A percentile compares a stretch with the other conserved stretches of the same genome.
Conservation (phyloP, 139 green algal species). For the Chlorella sp. region DNA sequence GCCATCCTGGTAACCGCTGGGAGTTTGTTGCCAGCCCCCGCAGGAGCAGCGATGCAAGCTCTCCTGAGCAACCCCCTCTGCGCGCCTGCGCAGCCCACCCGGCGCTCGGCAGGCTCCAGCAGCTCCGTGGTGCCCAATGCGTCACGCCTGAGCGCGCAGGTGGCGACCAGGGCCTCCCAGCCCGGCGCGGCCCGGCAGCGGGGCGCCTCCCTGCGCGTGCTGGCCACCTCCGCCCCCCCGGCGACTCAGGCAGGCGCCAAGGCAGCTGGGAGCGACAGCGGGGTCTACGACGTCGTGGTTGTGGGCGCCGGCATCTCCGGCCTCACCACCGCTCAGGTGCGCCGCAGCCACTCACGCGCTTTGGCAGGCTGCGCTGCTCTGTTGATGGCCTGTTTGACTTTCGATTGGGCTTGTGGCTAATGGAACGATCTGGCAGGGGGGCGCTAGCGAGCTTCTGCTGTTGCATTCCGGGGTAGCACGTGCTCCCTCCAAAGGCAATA, state of each 20-base stretch:
- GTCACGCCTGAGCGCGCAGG: background rate
- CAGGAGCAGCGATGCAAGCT: too few species aligned
- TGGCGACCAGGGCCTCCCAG: too few species aligned
- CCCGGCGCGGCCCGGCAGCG: background rate
- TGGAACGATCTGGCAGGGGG: background rate
- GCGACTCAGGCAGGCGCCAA: background rate
- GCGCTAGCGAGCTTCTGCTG: background rate
- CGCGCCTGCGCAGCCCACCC: background rate
- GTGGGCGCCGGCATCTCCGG: constrained; percentile 61
- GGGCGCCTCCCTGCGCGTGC: background rate
- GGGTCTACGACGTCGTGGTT: constrained; percentile 46
- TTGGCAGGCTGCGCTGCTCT: background rate
- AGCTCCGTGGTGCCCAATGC: background rate
- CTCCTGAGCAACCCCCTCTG: too few species aligned
- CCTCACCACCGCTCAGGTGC: constrained; percentile 69
- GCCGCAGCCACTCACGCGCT: background rate
- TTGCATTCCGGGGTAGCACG: background rate
- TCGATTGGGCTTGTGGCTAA: background rate
- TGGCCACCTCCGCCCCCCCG: background rate
- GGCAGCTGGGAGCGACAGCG: background rate
- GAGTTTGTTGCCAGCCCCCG: too few species aligned
- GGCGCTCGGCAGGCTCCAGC: background rate
- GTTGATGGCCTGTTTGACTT: background rate
- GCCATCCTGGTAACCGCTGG: too few species aligned
- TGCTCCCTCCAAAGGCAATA: too few species aligned